phyloP scores from a whole-genome alignment of 495 filamentous ascomycete genomes.

The Neurospora africana region DNA sequence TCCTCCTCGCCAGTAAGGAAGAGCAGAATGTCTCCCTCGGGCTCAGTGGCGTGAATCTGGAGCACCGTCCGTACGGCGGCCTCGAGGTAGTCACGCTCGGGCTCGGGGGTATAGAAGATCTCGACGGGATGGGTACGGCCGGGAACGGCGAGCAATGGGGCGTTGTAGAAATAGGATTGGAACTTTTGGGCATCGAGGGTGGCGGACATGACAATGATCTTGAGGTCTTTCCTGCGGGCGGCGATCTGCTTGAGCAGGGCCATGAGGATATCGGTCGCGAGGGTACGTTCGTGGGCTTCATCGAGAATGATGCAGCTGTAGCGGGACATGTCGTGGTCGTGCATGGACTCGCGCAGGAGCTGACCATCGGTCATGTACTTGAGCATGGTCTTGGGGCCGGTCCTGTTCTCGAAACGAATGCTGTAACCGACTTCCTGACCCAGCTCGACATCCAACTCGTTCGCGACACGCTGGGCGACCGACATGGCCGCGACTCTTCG shows the following conservation, averaged over 20 bases:
- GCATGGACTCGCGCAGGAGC: constrained; percentile 95
- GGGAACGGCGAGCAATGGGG: constrained; percentile 86
- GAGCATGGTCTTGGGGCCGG: constrained; percentile 76
- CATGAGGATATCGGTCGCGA: constrained; percentile 95
- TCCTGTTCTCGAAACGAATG: constrained; percentile 97
- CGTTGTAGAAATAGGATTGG: constrained; percentile 93
- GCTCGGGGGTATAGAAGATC: constrained; percentile 95
- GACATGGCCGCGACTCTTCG: constrained; percentile 98
- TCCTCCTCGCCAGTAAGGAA: constrained; percentile 99
- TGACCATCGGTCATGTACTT: constrained; percentile 99
- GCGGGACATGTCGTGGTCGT: constrained; percentile 78
- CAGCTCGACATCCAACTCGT: constrained; percentile 89
- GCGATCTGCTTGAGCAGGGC: constrained; percentile 84
- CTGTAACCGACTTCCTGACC: constrained; percentile 98
- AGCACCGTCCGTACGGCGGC: constrained; percentile 88
- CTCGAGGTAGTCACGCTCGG: constrained; percentile 94
- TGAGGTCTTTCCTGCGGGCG: constrained; percentile 67
- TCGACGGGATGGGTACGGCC: constrained; percentile 95
- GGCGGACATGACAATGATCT: constrained; percentile 98
- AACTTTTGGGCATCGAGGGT: constrained; percentile 97
- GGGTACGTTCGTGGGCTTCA: constrained; percentile 92
- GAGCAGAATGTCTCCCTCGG: constrained; percentile 87
- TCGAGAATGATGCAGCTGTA: constrained; percentile 99
- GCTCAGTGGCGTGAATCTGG: constrained; percentile 89
- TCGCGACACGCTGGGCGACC: constrained; percentile 93